Conservation (phyloP, 2,329 filamentous ascomycete species). For the Colletotrichum coccodes region DNA sequence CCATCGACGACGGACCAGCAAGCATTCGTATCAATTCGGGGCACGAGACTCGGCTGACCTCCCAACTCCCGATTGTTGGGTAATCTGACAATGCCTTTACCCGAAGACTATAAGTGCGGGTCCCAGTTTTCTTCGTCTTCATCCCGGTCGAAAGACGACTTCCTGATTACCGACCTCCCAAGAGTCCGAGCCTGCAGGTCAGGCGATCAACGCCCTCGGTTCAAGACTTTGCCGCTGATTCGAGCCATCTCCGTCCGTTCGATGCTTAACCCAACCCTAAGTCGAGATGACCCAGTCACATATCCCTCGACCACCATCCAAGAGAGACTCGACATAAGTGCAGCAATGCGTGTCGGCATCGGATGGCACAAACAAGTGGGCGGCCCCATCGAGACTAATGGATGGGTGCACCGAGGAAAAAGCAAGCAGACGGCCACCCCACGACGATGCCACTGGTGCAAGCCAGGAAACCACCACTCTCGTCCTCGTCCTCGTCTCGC, state of each 20-base stretch:
- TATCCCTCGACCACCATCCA: neutral
- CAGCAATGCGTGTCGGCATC: neutral
- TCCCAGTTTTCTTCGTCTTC: neutral
- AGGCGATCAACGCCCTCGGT: neutral
- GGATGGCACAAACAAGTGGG: neutral
- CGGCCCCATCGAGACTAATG: constrained; percentile 12
- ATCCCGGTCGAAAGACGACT: neutral
- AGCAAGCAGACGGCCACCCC: constrained; percentile 21
- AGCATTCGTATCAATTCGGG: neutral
- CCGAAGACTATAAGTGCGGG: neutral
- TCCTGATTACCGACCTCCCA: neutral
- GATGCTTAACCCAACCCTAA: neutral
- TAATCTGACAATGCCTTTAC: neutral
- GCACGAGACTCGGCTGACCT: no score
- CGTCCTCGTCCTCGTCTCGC: neutral
- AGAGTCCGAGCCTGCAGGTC: neutral
- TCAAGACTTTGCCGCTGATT: neutral
- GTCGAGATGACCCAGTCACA: neutral
- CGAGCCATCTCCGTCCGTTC: neutral
- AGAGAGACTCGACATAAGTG: constrained; percentile 1
- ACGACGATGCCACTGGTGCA: constrained; percentile 20
- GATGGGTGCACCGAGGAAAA: constrained; percentile 13
- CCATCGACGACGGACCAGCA: neutral
- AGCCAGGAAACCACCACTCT: constrained; percentile 15
- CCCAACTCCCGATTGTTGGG: no score